Evolutionary conservation across 2,329 filamentous ascomycete species (phyloP).

Genomic region (Colletotrichum musicola): DNA sequence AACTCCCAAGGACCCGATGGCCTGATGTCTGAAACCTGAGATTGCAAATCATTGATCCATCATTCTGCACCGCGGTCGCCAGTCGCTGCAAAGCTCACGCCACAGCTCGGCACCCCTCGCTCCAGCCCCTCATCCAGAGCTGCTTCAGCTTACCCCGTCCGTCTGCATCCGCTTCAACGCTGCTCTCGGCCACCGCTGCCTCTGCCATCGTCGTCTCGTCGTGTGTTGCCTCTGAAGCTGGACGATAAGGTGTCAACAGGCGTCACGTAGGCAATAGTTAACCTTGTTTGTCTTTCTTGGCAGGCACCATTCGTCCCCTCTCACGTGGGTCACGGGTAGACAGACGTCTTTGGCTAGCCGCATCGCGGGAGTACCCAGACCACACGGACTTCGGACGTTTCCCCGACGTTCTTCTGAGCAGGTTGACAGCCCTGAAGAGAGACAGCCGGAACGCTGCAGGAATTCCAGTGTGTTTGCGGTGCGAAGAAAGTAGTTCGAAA

Average conservation of each 20-base stretch:
- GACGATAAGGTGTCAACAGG: slow-evolving; percentile 20
- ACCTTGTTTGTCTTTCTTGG: slow-evolving; percentile 28
- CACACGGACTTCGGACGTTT: neutral
- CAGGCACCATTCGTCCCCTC: slow-evolving; percentile 18
- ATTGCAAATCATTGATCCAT: slow-evolving; percentile 35
- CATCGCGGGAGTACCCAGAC: neutral
- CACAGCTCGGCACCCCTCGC: slow-evolving; percentile 2
- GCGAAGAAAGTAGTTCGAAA: slow-evolving; percentile 18
- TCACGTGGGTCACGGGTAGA: slow-evolving; percentile 10
- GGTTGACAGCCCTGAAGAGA: neutral
- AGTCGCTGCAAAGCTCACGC: neutral
- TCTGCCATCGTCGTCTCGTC: slow-evolving; percentile 3
- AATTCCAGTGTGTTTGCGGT: slow-evolving; percentile 4
- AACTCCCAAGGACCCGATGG: slow-evolving; percentile 35
- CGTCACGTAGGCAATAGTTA: slow-evolving; percentile 12
- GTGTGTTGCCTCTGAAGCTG: neutral
- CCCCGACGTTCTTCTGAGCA: neutral
- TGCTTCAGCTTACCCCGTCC: slow-evolving; percentile 15
- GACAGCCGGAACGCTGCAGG: slow-evolving; percentile 4
- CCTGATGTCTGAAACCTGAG: slow-evolving; percentile 41
- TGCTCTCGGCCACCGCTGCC: slow-evolving; percentile 20
- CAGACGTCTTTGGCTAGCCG: neutral
- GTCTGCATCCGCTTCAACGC: slow-evolving; percentile 12
- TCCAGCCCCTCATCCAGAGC: slow-evolving; percentile 14
- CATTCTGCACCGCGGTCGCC: neutral